phyloP scores from a whole-genome alignment of 176 grass and related monocot species.

The Juncus inflexus region DNA sequence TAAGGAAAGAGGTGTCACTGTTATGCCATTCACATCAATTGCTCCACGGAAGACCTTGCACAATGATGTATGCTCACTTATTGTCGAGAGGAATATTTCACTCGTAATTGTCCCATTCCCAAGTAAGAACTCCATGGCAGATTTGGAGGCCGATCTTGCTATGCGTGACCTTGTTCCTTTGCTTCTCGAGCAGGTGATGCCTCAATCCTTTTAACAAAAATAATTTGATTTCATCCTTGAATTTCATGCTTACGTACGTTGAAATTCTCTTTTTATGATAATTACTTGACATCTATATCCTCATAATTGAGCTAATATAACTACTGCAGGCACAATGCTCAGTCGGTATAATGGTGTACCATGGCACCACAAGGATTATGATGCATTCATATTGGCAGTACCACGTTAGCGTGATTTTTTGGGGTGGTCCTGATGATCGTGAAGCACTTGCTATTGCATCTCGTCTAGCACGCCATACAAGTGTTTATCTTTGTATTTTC shows the following conservation, averaged over 20 bases:
- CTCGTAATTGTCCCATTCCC: slow-evolving; percentile 33
- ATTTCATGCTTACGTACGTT: too few species aligned
- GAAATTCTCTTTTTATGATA: too few species aligned
- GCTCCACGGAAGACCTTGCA: slow-evolving; percentile 33
- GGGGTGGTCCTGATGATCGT: slow-evolving; percentile 38
- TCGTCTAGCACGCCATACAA: slow-evolving; percentile 17
- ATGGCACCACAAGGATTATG: neutral
- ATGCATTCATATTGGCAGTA: neutral
- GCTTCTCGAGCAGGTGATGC: slow-evolving; percentile 22
- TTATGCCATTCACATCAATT: slow-evolving; percentile 35
- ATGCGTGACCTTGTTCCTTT: slow-evolving; percentile 25
- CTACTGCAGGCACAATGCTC: slow-evolving; percentile 14
- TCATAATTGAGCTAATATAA: neutral
- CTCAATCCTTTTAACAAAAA: too few species aligned
- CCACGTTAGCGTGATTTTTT: slow-evolving; percentile 27
- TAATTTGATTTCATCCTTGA: too few species aligned
- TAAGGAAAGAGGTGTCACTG: slow-evolving; percentile 20
- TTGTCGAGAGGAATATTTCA: slow-evolving; percentile 26
- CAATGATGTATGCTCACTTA: slow-evolving; percentile 34
- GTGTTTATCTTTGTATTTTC: slow-evolving; percentile 1
- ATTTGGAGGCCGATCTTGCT: slow-evolving; percentile 9
- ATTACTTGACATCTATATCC: neutral
- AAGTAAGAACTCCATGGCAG: slow-evolving; percentile 2
- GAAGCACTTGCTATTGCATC: slow-evolving; percentile 26
- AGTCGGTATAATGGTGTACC: slow-evolving; percentile 32